A percentile compares a stretch with the other conserved stretches of the same genome.
phyloP scores from a whole-genome alignment of 129 eudicot species.

The Artemisia tridentata region DNA sequence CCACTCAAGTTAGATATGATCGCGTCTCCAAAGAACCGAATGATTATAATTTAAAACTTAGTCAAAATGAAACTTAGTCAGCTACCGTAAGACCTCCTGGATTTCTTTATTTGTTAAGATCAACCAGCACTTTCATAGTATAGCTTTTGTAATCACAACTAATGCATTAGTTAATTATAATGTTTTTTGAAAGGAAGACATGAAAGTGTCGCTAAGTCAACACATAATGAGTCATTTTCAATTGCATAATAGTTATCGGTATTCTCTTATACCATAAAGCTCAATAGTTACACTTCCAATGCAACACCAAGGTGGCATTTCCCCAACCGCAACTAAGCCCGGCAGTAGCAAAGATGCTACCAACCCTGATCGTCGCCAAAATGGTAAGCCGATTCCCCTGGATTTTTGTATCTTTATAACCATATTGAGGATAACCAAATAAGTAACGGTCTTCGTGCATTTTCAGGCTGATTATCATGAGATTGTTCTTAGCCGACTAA shows the following conservation, averaged over 20 bases:
- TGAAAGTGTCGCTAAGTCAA: not conserved
- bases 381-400: constrained; percentile 28
- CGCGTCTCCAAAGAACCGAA: not conserved
- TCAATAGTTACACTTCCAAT: not conserved
- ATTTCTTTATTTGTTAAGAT: not conserved
- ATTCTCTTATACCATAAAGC: not conserved
- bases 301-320: constrained; percentile 43
- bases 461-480: constrained; percentile 38
- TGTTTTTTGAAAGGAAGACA: not conserved
- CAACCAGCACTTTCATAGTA: no score
- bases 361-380: constrained; percentile 34
- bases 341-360: constrained; percentile 38
- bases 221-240: not conserved
- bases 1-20: not conserved
- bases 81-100: not conserved
- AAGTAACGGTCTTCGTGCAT: constrained; percentile 13
- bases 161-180: not conserved
- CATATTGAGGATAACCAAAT: not conserved
- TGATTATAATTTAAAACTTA: not conserved
- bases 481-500: constrained; percentile 23
- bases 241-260: no score
- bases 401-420: not conserved
- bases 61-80: not conserved
- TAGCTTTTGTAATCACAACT: no score
- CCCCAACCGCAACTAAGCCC: constrained; percentile 36